phyloP scores from a whole-genome alignment of 768 basidiomycete species.

The Phlebiopsis gigantea region DNA sequence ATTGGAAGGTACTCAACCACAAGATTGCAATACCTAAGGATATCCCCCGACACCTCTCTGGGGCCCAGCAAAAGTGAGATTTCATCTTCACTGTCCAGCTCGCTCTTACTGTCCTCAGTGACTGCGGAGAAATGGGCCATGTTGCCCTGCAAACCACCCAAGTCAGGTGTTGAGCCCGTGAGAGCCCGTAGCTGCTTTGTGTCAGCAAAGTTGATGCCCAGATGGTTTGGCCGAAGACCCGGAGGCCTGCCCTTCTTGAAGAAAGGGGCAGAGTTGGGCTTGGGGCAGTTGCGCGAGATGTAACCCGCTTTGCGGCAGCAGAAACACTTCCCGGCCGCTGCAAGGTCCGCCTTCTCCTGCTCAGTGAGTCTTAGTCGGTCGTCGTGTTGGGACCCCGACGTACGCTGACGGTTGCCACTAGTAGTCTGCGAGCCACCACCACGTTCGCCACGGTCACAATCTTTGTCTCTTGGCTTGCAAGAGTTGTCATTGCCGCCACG shows the following conservation, averaged over 20 bases:
- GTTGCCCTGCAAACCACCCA: background rate
- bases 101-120: background rate
- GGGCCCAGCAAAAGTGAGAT: background rate
- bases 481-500: no score
- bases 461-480: no score
- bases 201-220: background rate
- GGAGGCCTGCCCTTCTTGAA: conserved; percentile 4
- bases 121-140: background rate
- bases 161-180: background rate
- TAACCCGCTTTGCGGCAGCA: conserved; percentile 9
- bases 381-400: no score
- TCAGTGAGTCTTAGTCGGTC: background rate
- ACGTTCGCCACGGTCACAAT: no score
- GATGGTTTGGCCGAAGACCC: background rate
- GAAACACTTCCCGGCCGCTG: conserved; percentile 11
- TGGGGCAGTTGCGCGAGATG: conserved; percentile 8
- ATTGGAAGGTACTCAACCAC: no score
- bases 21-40: no score
- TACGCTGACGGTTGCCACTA: no score
- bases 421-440: no score
- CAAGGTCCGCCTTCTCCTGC: conserved; percentile 5
- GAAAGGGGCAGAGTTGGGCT: background rate
- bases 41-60: no score
- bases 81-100: background rate
- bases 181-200: conserved; percentile 1